Percentiles rank a stretch among this genome's conserved stretches.
Evolutionary conservation across 306 rosid species (phyloP).

Genomic region (Ormosia semicastrata): DNA sequence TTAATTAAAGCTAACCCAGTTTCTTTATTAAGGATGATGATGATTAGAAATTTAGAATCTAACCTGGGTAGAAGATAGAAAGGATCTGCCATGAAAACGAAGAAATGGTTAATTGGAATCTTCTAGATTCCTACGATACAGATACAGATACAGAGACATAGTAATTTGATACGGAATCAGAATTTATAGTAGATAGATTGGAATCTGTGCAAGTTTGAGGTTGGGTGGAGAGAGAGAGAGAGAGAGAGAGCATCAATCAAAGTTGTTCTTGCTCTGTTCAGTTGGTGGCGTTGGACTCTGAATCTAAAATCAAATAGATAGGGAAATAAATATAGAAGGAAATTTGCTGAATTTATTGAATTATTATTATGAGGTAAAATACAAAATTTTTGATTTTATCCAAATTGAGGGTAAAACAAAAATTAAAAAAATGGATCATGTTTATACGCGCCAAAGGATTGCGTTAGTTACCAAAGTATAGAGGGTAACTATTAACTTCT

Average conservation of each 20-base stretch:
- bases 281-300: constrained; percentile 18
- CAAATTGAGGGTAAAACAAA: not conserved
- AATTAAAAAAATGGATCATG: not conserved
- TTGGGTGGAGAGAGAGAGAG: not conserved
- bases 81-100: constrained; percentile 58
- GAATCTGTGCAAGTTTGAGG: constrained; percentile 1
- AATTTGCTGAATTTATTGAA: constrained; percentile 1
- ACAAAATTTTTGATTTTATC: not conserved
- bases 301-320: not conserved
- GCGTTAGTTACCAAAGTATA: not conserved
- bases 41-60: constrained; percentile 22
- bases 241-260: not conserved
- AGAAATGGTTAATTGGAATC: constrained; percentile 20
- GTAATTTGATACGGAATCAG: constrained; percentile 4
- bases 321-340: not conserved
- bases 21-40: not conserved
- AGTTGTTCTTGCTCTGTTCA: not conserved
- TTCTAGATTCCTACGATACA: not conserved
- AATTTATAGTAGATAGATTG: not conserved
- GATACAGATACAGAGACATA: not conserved
- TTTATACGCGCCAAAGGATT: not conserved
- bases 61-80: constrained; percentile 53
- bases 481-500: not conserved
- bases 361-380: not conserved
- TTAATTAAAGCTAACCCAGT: not conserved